Percentiles rank a stretch among this genome's conserved stretches.
Conservation (phyloP, 805 yeast genomes). For the Suhomyces pyralidae region DNA sequence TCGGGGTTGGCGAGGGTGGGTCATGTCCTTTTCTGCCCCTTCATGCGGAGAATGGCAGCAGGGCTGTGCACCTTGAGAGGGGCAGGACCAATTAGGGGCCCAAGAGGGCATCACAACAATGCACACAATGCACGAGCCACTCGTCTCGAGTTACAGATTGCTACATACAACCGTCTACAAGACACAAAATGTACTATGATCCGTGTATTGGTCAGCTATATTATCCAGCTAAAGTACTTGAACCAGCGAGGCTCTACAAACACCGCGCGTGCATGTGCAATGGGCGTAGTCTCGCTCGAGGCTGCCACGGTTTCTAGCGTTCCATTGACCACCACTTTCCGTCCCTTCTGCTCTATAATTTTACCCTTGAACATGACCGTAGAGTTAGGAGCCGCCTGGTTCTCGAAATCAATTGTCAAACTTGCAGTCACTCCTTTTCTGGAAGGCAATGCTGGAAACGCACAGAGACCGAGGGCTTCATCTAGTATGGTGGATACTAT, state of each 20-base stretch:
- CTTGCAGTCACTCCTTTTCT: conserved; percentile 87
- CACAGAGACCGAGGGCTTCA: conserved; percentile 82
- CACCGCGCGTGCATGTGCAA: conserved; percentile 66
- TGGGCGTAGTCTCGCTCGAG: conserved; percentile 19
- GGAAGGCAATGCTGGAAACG: conserved; percentile 77
- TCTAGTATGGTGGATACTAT: conserved; percentile 75
- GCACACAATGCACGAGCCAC: neutral
- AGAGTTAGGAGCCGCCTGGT: conserved; percentile 59
- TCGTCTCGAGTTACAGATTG: neutral
- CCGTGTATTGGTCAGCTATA: conserved; percentile 8
- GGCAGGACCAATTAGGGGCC: neutral
- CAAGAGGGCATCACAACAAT: neutral
- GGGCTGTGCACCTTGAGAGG: neutral
- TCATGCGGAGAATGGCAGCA: neutral
- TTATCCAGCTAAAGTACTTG: conserved; percentile 53
- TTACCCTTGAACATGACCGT: conserved; percentile 66
- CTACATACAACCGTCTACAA: neutral
- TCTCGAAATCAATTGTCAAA: conserved; percentile 61
- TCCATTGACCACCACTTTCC: conserved; percentile 82
- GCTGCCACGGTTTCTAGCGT: conserved; percentile 49
- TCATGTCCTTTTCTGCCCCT: neutral
- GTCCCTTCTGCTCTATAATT: conserved; percentile 64
- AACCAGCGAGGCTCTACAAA: conserved; percentile 90
- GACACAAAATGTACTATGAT: neutral
- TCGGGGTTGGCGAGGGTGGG: neutral